phyloP scores from a whole-genome alignment of 1,139 yeast genomes.

The Sugiyamaella japonica region DNA sequence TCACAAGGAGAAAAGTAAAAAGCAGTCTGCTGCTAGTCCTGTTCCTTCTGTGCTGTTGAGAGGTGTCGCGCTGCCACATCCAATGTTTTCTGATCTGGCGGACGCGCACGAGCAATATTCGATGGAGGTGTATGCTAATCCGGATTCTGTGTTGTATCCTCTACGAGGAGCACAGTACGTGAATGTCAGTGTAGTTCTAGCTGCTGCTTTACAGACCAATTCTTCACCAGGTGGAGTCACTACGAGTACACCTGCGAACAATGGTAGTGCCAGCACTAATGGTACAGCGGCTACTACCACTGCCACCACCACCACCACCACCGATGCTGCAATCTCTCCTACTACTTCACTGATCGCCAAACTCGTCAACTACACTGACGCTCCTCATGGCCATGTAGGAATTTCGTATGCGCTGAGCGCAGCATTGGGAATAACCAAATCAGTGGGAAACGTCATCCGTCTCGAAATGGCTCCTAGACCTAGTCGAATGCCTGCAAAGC shows the following conservation, averaged over 20 bases:
- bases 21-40: slow-evolving; percentile 12
- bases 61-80: slow-evolving; percentile 59
- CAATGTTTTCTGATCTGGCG: slow-evolving; percentile 15
- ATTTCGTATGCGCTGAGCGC: slow-evolving; percentile 58
- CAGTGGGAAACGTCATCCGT: slow-evolving; percentile 56
- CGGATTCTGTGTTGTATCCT: slow-evolving; percentile 40
- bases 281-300: slow-evolving; percentile 1
- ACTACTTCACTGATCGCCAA: slow-evolving; percentile 56
- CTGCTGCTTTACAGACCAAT: slow-evolving; percentile 25
- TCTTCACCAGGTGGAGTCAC: background rate
- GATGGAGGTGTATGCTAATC: slow-evolving; percentile 50
- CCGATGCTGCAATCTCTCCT: slow-evolving; percentile 22
- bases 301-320: background rate
- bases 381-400: slow-evolving; percentile 53
- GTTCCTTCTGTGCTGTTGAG: slow-evolving; percentile 51
- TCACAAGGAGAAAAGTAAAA: slow-evolving; percentile 5
- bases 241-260: background rate
- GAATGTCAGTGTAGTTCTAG: slow-evolving; percentile 53
- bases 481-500: slow-evolving; percentile 44
- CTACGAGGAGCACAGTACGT: slow-evolving; percentile 51
- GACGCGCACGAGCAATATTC: slow-evolving; percentile 20
- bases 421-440: slow-evolving; percentile 52
- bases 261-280: background rate
- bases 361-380: slow-evolving; percentile 44
- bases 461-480: slow-evolving; percentile 53